These are phyloP conservation scores for Ustilago bromivora DNA, from an alignment of 1,284 basidiomycete species.

Conservation along the genomic window DNA sequence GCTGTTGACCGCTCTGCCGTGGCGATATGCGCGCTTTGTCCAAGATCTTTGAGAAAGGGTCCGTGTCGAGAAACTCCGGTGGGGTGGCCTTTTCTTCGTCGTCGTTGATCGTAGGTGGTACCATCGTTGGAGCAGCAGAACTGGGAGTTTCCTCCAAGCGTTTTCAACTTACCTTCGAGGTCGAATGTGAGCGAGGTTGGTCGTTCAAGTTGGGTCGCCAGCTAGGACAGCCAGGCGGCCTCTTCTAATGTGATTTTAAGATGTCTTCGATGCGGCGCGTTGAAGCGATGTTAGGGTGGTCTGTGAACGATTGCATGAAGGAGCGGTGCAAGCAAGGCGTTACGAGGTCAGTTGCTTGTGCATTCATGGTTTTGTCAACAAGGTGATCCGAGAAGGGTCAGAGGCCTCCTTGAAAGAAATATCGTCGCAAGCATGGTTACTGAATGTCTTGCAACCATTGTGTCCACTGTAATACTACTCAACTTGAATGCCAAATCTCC, in stretches of 20 bases:
- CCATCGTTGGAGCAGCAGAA: conserved; percentile 3
- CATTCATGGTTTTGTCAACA: background rate
- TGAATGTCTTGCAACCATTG: background rate
- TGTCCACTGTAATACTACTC: background rate
- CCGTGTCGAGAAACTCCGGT: background rate
- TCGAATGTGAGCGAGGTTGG: conserved; percentile 16
- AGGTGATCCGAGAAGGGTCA: background rate
- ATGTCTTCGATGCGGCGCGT: conserved; percentile 48
- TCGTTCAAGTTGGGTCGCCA: conserved; percentile 55
- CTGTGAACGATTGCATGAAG: conserved; percentile 6
- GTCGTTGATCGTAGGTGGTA: background rate
- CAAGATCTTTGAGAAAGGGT: background rate
- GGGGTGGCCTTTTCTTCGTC: background rate
- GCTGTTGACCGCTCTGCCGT: background rate
- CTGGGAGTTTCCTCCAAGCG: background rate
- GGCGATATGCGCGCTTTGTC: background rate
- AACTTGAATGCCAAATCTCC: background rate
- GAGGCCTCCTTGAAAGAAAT: background rate
- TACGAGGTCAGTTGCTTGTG: conserved; percentile 8
- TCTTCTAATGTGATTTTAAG: conserved; percentile 29
- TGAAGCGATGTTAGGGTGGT: conserved; percentile 51
- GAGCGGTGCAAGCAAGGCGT: background rate
- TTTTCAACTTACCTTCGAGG: conserved; percentile 24
- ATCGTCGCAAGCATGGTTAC: background rate
- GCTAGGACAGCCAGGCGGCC: conserved; percentile 54